phyloP scores from a whole-genome alignment of 352 stramenopile species.

The Paralagenidium karlingii region DNA sequence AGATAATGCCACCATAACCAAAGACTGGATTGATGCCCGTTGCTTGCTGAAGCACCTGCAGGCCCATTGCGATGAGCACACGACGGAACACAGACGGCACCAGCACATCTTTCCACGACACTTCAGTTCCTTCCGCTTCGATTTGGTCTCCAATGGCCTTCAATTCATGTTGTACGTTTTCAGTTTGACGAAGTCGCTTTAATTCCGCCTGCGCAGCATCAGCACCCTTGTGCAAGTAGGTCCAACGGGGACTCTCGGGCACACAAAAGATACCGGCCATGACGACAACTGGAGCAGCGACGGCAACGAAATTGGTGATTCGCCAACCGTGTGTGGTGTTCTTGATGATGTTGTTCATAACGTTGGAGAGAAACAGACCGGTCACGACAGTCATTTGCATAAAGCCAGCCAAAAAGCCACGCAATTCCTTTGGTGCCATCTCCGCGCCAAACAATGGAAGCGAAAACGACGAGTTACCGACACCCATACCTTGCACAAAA shows the following conservation, averaged over 20 bases:
- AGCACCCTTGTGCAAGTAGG: slow-evolving; percentile 11
- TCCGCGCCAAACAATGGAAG: slow-evolving; percentile 22
- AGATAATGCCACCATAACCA: slow-evolving; percentile 20
- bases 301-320: slow-evolving; percentile 14
- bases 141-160: slow-evolving; percentile 25
- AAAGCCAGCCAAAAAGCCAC: slow-evolving; percentile 14
- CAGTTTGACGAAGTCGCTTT: slow-evolving; percentile 11
- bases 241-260: slow-evolving; percentile 20
- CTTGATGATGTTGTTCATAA: slow-evolving; percentile 25
- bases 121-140: slow-evolving; percentile 4
- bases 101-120: slow-evolving; percentile 12
- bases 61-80: slow-evolving; percentile 15
- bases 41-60: slow-evolving; percentile 16
- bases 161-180: slow-evolving; percentile 16
- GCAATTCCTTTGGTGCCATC: slow-evolving; percentile 24
- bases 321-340: slow-evolving; percentile 15
- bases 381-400: slow-evolving; percentile 16
- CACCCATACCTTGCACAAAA: slow-evolving; percentile 17
- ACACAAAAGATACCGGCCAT: slow-evolving; percentile 25
- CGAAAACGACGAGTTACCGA: slow-evolving; percentile 22
- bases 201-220: slow-evolving; percentile 14
- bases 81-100: slow-evolving; percentile 14
- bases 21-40: slow-evolving; percentile 18
- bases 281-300: slow-evolving; percentile 20
- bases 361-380: slow-evolving; percentile 14